Evolutionary conservation across 1,139 yeast species (phyloP), one percentile per base, ranked within the genome.

Genomic region (Nakaseomyces glabratus): DNA sequence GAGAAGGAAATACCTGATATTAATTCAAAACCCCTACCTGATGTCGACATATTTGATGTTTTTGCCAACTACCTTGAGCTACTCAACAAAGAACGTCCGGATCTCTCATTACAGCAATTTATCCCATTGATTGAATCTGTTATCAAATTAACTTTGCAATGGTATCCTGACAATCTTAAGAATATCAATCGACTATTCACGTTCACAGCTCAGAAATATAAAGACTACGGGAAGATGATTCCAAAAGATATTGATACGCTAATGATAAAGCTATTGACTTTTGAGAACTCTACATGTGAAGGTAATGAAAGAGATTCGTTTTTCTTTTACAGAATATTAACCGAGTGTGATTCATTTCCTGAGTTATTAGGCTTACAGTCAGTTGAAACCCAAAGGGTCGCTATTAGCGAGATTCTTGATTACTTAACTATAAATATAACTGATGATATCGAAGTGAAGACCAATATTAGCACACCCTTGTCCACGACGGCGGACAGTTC

Each of bases 41-140:
- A 36, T 31, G 26, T 31, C 12, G 56, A 64, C 38, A 57, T 79
- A 28, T 78, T 82, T 50, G 67, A 66, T 24, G 66, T 63, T 14
- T 81, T 85, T 52, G 78, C 90, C 78, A 57, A 61, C 7, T 82
- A 81, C 49, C 69, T 82, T 40, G 58, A 65, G 23, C 67, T 67
- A 31, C 56, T 84, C 19, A 65, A 68, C 37, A 65, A 71, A 35
- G 58, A 66, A 6, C 74, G 80, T 39, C 79, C 84, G 0, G 81
- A 78, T 35, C 58, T 86, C 18, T 64, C 86, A 0, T 53, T 73
- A 15, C 74, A 71, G 31, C 93, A 82, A 43, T 74, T 75, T 39
- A 69, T 84, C 5, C 66, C 71, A 1, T 65, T 86, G 20, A 63
- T 85, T 32, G 77, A 76, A 38, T 73, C 82, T 11, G 68, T 82